A percentile compares a stretch with the other conserved stretches of the same genome.
phyloP scores from a whole-genome alignment of 2,329 filamentous ascomycete species.

The Cladosporium cucumerinum region DNA sequence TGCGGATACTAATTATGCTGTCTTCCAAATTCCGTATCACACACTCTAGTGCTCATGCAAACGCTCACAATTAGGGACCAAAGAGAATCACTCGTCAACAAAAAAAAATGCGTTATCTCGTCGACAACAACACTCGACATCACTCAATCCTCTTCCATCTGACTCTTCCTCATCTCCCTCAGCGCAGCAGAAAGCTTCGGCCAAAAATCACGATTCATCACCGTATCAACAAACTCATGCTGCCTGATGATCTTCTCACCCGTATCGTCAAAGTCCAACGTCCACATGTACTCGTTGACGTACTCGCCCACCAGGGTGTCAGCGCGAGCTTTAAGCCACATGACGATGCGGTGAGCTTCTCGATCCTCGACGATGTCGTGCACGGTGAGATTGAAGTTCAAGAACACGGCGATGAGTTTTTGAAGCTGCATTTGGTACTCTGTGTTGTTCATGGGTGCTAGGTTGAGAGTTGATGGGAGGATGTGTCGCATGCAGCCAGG shows the following conservation, averaged over 20 bases:
- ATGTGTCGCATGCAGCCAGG: conserved; percentile 29
- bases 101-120: background rate
- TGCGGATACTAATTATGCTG: background rate
- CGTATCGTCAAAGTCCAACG: conserved; percentile 21
- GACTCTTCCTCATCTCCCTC: conserved; percentile 6
- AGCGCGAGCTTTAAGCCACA: conserved; percentile 34
- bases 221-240: conserved; percentile 23
- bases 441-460: conserved; percentile 17
- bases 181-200: conserved; percentile 22
- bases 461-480: conserved; percentile 28
- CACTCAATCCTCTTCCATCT: background rate
- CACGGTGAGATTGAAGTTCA: conserved; percentile 31
- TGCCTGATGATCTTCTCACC: conserved; percentile 20
- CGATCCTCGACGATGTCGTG: conserved; percentile 35
- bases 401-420: conserved; percentile 31
- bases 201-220: conserved; percentile 24
- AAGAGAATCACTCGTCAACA: background rate
- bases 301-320: conserved; percentile 28
- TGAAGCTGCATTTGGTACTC: conserved; percentile 26
- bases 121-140: background rate
- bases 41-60: background rate
- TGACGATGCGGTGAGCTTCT: conserved; percentile 28
- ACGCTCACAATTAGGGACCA: background rate
- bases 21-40: background rate
- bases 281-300: conserved; percentile 26